Percentiles rank a stretch among this genome's conserved stretches.
Evolutionary conservation across 2,329 filamentous ascomycete genomes (phyloP).

Genomic region (Aureobasidium melanogenum): DNA sequence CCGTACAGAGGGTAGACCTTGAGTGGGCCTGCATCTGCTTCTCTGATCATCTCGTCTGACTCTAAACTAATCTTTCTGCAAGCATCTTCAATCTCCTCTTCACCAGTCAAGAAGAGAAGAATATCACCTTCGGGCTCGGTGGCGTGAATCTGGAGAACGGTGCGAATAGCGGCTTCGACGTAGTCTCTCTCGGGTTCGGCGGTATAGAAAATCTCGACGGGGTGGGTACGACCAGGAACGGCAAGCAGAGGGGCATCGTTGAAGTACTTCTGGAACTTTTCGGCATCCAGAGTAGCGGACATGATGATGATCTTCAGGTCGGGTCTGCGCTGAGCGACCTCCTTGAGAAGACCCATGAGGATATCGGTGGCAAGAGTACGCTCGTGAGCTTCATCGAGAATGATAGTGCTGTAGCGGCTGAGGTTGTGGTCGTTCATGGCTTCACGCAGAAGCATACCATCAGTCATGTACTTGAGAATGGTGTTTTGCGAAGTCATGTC

Average conservation of each 20-base stretch:
- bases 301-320: slow-evolving; percentile 99
- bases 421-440: slow-evolving; percentile 94
- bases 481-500: slow-evolving; percentile 85
- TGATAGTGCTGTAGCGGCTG: slow-evolving; percentile 90
- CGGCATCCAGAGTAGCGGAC: slow-evolving; percentile 92
- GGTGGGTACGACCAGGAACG: slow-evolving; percentile 88
- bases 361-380: slow-evolving; percentile 95
- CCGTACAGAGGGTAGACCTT: slow-evolving; percentile 91
- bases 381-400: slow-evolving; percentile 97
- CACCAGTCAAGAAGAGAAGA: slow-evolving; percentile 87
- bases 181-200: slow-evolving; percentile 94
- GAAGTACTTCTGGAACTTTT: slow-evolving; percentile 98
- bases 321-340: slow-evolving; percentile 68
- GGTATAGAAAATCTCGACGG: slow-evolving; percentile 98
- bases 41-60: slow-evolving; percentile 80
- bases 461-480: slow-evolving; percentile 98
- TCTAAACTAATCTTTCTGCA: slow-evolving; percentile 86
- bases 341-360: slow-evolving; percentile 91
- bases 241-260: slow-evolving; percentile 86
- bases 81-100: slow-evolving; percentile 97
- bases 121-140: slow-evolving; percentile 89
- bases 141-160: slow-evolving; percentile 92
- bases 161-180: slow-evolving; percentile 87
- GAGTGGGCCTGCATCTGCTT: slow-evolving; percentile 84
- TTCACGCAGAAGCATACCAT: slow-evolving; percentile 94